phyloP scores from a whole-genome alignment of 768 basidiomycete species.

The Infundibulicybe gibba region DNA sequence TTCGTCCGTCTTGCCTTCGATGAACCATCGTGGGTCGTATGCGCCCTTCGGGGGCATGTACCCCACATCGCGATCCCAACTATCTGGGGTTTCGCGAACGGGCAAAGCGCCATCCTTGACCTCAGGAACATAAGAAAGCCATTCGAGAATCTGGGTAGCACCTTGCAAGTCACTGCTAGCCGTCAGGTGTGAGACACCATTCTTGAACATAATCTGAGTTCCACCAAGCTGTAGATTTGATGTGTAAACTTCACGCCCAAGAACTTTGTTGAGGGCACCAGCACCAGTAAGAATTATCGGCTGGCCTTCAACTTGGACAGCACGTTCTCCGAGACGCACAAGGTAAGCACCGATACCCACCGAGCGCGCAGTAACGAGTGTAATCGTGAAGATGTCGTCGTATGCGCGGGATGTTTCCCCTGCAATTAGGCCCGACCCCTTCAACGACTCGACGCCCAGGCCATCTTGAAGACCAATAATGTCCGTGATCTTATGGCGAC shows the following conservation, averaged over 20 bases:
- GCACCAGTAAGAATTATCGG: slow-evolving; percentile 99
- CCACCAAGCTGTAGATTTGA: slow-evolving; percentile 98
- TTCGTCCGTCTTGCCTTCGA: slow-evolving; percentile 92
- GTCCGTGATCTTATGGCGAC: slow-evolving; percentile 91
- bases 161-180: slow-evolving; percentile 95
- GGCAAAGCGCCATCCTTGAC: slow-evolving; percentile 78
- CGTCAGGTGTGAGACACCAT: slow-evolving; percentile 95
- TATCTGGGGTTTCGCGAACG: slow-evolving; percentile 65
- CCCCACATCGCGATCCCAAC: slow-evolving; percentile 90
- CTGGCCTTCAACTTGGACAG: slow-evolving; percentile 98
- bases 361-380: slow-evolving; percentile 96
- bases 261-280: slow-evolving; percentile 95
- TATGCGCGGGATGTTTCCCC: slow-evolving; percentile 98
- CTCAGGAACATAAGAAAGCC: slow-evolving; percentile 93
- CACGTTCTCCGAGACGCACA: slow-evolving; percentile 94
- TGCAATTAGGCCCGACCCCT: slow-evolving; percentile 96
- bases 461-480: slow-evolving; percentile 98
- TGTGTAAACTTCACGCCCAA: slow-evolving; percentile 98
- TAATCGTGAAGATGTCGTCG: slow-evolving; percentile 99
- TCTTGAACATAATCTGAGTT: slow-evolving; percentile 99
- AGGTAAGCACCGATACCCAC: slow-evolving; percentile 99
- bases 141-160: slow-evolving; percentile 88
- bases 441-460: slow-evolving; percentile 93
- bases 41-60: slow-evolving; percentile 91
- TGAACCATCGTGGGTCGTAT: slow-evolving; percentile 98